A percentile compares a stretch with the other conserved stretches of the same genome.
These are phyloP conservation scores for Paramyrothecium roridum DNA, from an alignment of 2,329 filamentous ascomycete genomes.

Conservation along the genomic window DNA sequence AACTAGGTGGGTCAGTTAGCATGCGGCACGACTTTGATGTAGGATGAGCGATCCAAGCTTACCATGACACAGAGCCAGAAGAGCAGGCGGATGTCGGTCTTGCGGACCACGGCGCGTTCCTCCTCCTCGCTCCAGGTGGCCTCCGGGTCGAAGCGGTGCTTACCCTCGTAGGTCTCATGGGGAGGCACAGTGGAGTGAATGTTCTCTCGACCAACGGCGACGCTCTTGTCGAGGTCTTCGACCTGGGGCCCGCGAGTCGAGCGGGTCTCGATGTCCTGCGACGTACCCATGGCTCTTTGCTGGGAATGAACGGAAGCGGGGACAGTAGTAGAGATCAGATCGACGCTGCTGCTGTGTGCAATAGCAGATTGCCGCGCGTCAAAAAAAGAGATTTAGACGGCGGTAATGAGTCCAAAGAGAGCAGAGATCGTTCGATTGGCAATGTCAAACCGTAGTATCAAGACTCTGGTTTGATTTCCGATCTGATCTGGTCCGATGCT, in stretches of 20 bases:
- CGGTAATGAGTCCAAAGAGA: not conserved
- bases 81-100: conserved; percentile 41
- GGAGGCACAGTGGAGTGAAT: conserved; percentile 25
- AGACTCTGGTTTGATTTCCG: too few species aligned
- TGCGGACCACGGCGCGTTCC: conserved; percentile 52
- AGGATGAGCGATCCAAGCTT: conserved; percentile 1
- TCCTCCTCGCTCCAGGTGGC: conserved; percentile 53
- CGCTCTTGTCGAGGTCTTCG: conserved; percentile 18
- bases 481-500: not conserved
- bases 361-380: too few species aligned
- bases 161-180: conserved; percentile 33
- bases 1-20: conserved; percentile 31
- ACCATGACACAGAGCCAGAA: conserved; percentile 41
- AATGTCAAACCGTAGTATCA: not conserved
- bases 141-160: conserved; percentile 36
- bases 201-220: conserved; percentile 34
- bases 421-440: not conserved
- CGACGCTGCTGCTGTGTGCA: not conserved
- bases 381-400: too few species aligned
- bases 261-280: conserved; percentile 23
- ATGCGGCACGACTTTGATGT: not conserved
- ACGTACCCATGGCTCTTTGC: conserved; percentile 12
- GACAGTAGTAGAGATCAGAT: not conserved
- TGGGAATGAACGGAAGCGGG: not conserved
- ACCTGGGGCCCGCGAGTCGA: conserved; percentile 18